phyloP scores from a whole-genome alignment of 2,329 filamentous ascomycete species.

The Tolypocladium paradoxum region DNA sequence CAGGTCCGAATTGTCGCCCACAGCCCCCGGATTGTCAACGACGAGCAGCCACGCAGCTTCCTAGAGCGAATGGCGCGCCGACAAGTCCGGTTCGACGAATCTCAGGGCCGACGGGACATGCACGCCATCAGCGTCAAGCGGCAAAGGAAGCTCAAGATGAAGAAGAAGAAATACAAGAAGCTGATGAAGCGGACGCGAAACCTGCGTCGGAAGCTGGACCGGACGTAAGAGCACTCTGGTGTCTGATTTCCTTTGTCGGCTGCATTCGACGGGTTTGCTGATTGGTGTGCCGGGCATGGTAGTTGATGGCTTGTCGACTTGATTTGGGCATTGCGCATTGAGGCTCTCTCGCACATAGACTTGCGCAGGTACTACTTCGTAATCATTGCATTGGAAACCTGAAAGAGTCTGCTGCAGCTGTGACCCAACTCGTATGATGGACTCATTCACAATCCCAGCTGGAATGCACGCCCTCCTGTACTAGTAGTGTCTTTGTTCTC shows the following conservation, averaged over 20 bases:
- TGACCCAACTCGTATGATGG: background rate
- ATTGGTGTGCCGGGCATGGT: constrained; percentile 20
- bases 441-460: background rate
- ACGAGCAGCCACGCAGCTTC: constrained; percentile 44
- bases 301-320: constrained; percentile 14
- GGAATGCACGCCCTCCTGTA: background rate
- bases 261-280: constrained; percentile 14
- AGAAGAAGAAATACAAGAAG: constrained; percentile 99
- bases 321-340: constrained; percentile 17
- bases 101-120: constrained; percentile 48
- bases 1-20: constrained; percentile 51
- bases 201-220: constrained; percentile 73
- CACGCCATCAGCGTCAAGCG: constrained; percentile 81
- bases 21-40: constrained; percentile 45
- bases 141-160: constrained; percentile 95
- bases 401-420: background rate
- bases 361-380: constrained; percentile 19
- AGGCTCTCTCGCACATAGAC: constrained; percentile 21
- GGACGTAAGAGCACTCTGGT: constrained; percentile 32
- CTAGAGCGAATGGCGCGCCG: constrained; percentile 60
- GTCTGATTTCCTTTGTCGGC: constrained; percentile 9
- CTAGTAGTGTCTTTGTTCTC: background rate
- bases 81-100: constrained; percentile 48
- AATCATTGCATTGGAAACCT: background rate
- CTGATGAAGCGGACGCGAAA: constrained; percentile 87